Conservation (phyloP, 1,284 basidiomycete species). For the Trichosporon faecale region DNA sequence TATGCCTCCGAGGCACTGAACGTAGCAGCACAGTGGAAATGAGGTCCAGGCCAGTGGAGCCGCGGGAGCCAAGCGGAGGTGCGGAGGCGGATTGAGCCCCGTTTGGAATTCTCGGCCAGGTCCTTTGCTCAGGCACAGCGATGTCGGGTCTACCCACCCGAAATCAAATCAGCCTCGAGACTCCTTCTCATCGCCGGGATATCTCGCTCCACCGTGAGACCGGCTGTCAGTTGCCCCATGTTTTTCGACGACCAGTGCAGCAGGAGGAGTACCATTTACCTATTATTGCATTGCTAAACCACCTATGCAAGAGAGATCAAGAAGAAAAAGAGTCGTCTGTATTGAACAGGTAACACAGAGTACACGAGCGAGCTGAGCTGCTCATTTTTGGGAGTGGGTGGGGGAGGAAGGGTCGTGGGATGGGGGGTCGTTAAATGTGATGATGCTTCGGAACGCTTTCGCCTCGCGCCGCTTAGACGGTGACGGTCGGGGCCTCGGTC, state of each 20-base stretch:
- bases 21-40: no score
- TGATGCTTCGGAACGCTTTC: not conserved
- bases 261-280: not conserved
- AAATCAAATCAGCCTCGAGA: not conserved
- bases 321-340: not conserved
- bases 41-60: no score
- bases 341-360: conserved; percentile 6
- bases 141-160: not conserved
- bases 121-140: not conserved
- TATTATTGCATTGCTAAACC: not conserved
- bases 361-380: not conserved
- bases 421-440: not conserved
- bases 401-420: not conserved
- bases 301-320: conserved; percentile 2
- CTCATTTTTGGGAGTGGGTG: not conserved
- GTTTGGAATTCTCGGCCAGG: not conserved
- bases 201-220: not conserved
- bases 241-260: no score
- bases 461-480: not conserved
- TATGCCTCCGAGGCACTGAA: no score
- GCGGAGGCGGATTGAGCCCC: no score
- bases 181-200: no score
- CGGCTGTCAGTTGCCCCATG: no score
- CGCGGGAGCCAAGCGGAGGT: no score
- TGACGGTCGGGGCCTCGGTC: not conserved